These are phyloP conservation scores for Nitzschia sp. DNA, from an alignment of 108 stramenopile species.

Conservation along the genomic window DNA sequence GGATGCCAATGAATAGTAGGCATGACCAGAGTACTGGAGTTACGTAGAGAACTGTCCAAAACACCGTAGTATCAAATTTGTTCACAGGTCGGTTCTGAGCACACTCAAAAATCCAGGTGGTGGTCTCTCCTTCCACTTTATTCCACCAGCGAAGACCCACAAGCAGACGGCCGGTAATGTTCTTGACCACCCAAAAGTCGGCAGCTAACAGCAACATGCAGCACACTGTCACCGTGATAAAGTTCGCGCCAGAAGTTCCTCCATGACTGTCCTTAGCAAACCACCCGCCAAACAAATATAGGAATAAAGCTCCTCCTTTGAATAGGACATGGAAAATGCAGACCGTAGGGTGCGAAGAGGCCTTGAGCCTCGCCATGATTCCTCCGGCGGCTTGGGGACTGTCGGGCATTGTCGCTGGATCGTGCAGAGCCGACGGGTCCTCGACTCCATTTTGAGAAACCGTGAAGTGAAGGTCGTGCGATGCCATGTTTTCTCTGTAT, in stretches of 20 bases:
- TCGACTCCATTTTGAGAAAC: slow-evolving; percentile 46
- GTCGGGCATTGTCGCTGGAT: slow-evolving; percentile 25
- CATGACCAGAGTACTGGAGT: slow-evolving; percentile 83
- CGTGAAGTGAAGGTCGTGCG: slow-evolving; percentile 42
- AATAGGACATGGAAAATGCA: slow-evolving; percentile 92
- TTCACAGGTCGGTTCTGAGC: slow-evolving; percentile 41
- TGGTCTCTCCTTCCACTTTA: slow-evolving; percentile 85
- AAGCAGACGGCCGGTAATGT: slow-evolving; percentile 84
- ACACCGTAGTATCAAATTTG: slow-evolving; percentile 84
- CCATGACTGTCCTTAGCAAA: slow-evolving; percentile 41
- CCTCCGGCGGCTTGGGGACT: slow-evolving; percentile 6
- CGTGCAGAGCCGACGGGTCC: slow-evolving; percentile 29
- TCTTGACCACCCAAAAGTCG: slow-evolving; percentile 98
- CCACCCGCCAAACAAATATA: slow-evolving; percentile 88
- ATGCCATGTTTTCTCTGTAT: slow-evolving; percentile 19
- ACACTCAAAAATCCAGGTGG: slow-evolving; percentile 93
- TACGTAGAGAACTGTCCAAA: slow-evolving; percentile 92
- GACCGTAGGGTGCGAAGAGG: slow-evolving; percentile 85
- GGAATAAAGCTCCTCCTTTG: slow-evolving; percentile 79
- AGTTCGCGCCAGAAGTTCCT: slow-evolving; percentile 53
- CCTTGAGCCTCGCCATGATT: slow-evolving; percentile 18
- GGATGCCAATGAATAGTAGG: slow-evolving; percentile 62
- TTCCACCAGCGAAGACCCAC: slow-evolving; percentile 99
- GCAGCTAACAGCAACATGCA: slow-evolving; percentile 89
- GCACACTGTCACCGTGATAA: slow-evolving; percentile 87